These are phyloP conservation scores for Neodidymelliopsis sp. DNA, from an alignment of 2,329 filamentous ascomycete species.

Conservation along the genomic window DNA sequence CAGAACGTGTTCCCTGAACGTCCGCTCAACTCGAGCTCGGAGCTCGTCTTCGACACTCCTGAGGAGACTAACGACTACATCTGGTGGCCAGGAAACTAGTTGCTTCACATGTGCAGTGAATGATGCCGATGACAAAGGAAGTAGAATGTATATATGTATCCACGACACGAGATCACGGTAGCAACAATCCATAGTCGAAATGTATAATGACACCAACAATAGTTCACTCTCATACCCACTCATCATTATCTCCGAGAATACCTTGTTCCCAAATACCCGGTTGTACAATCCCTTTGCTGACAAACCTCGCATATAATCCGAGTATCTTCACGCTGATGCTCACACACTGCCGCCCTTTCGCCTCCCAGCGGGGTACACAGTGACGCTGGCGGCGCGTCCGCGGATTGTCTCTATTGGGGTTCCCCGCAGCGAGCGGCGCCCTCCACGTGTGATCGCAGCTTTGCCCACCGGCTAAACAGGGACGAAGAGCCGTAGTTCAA, in stretches of 20 bases:
- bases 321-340: conserved; percentile 1
- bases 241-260: not conserved
- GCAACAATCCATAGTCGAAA: not conserved
- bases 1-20: conserved; percentile 52
- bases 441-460: not conserved
- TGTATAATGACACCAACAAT: conserved; percentile 2
- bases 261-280: not conserved
- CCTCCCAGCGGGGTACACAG: no score
- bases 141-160: not conserved
- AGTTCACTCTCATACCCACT: not conserved
- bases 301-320: not conserved
- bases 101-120: no score
- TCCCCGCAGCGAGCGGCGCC: conserved; percentile 1
- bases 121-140: no score
- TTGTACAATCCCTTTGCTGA: conserved; percentile 1
- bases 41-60: conserved; percentile 53
- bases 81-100: conserved; percentile 56
- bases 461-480: conserved; percentile 17
- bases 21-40: conserved; percentile 51
- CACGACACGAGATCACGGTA: not conserved
- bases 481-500: conserved; percentile 13
- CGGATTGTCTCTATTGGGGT: conserved; percentile 5
- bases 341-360: conserved; percentile 1
- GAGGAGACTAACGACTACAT: conserved; percentile 55
- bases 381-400: no score